Evolutionary conservation across 169 alveolate genomes (phyloP).

Genomic region (Eimeria tenella): DNA sequence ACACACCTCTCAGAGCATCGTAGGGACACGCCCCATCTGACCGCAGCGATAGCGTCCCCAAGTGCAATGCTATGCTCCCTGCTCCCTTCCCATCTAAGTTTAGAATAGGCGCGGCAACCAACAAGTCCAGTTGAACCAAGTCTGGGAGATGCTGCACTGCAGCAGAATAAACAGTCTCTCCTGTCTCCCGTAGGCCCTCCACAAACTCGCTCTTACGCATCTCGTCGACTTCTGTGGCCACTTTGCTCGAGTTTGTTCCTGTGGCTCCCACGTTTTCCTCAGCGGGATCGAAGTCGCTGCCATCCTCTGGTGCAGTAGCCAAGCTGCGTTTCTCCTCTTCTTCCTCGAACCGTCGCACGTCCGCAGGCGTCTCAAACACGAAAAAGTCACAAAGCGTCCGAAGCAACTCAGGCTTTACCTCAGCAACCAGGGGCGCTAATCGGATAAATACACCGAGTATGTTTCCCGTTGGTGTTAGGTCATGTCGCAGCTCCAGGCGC

Average conservation of each 20-base stretch:
- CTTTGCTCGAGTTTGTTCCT: constrained; percentile 55
- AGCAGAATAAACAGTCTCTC: constrained; percentile 73
- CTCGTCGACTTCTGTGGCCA: constrained; percentile 63
- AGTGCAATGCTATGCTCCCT: constrained; percentile 84
- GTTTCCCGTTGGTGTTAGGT: constrained; percentile 68
- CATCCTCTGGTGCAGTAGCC: constrained; percentile 39
- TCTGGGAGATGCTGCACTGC: constrained; percentile 77
- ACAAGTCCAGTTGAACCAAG: constrained; percentile 78
- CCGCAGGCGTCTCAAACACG: constrained; percentile 73
- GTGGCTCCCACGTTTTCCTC: constrained; percentile 76
- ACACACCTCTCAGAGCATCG: constrained; percentile 83
- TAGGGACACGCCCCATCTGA: constrained; percentile 88
- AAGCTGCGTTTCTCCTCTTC: constrained; percentile 17
- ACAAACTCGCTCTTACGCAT: constrained; percentile 75
- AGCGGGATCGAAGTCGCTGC: constrained; percentile 74
- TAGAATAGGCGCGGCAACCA: constrained; percentile 85
- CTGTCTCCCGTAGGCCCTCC: constrained; percentile 63
- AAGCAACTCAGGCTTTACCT: constrained; percentile 66
- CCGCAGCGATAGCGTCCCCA: constrained; percentile 87
- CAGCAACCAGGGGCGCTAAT: constrained; percentile 75
- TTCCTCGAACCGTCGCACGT: constrained; percentile 34
- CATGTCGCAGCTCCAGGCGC: constrained; percentile 73
- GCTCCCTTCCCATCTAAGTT: constrained; percentile 85
- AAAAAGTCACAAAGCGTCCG: constrained; percentile 61
- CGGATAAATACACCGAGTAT: constrained; percentile 73